Percentiles rank a stretch among this genome's conserved stretches.
These are phyloP conservation scores for Paecilomyces sp. DNA, from an alignment of 2,329 filamentous ascomycete genomes.

Conservation along the genomic window DNA sequence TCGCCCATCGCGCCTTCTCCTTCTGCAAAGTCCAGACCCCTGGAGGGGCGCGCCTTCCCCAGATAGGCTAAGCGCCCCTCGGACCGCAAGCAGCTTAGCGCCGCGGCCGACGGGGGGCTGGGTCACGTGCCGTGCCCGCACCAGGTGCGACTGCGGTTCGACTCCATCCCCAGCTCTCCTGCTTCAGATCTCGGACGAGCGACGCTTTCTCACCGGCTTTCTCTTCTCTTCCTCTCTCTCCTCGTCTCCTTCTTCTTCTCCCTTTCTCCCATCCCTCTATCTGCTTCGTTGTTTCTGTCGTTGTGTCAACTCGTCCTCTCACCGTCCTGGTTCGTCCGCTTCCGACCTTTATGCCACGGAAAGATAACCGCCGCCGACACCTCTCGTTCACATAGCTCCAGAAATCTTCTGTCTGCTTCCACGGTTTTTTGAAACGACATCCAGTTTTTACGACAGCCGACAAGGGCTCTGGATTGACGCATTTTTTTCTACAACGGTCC, in stretches of 20 bases:
- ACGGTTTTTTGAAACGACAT: background rate
- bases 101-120: background rate
- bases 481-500: background rate
- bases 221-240: background rate
- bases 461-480: background rate
- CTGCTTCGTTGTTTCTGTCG: background rate
- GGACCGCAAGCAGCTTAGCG: background rate
- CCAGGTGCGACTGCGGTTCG: background rate
- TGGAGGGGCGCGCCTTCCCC: background rate
- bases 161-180: background rate
- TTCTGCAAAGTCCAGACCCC: background rate
- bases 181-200: background rate
- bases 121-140: background rate
- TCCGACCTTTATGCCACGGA: background rate
- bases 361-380: background rate
- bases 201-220: background rate
- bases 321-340: background rate
- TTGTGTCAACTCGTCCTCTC: background rate
- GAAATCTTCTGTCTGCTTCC: background rate
- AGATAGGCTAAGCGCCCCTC: background rate
- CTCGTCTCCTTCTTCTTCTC: background rate
- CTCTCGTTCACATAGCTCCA: background rate
- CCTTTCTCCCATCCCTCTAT: background rate
- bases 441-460: background rate
- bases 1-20: background rate